Evolutionary conservation across 2,329 filamentous ascomycete genomes (phyloP), one percentile per base, ranked within the genome.

Genomic region (Daldinia sp.): DNA sequence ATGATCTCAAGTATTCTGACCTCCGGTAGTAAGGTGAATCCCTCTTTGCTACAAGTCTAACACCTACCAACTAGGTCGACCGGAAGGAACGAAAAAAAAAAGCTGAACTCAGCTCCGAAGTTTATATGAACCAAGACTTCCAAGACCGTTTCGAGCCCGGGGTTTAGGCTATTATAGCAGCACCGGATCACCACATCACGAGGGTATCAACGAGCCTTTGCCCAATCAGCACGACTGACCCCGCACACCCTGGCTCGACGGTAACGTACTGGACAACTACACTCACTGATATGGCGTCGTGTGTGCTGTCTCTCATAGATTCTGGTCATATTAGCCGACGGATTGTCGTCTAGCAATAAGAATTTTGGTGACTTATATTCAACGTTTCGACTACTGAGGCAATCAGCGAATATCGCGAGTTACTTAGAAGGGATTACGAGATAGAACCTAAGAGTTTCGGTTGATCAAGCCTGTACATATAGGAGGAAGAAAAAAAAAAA

Each of bases 81-180:
- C 13, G 21, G 21, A 45, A 8, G 21, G 6, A 21, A 13, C 1
- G 5, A 3, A 2, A 10, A 10, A 7, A 2, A 10, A 10, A 7
- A 9, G n/a, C 13, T 10, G 15, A 9, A 10, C 4, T 45, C 21
- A 15, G 21, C 21, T 10, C 39, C 13, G 6, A 27, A 27, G 11
- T 21, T 25, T 45, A 45, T 27, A 45, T 27, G 11, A 27, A 15
- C 23, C 39, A 45, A 48, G 45, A 48, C 27, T 52, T 43, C 56
- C 59, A 60, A 66, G 55, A 63, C 50, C 19, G 25, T 35, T 49
- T 13, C 9, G 29, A 54, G 23, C 39, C 25, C 30, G 8, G n/a
- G 48, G 32, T 67, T 67, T 67, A 67, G 64, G 57, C 64, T 67
- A 67, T 63, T 64, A 61, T 62, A 53, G 6, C 8, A 10, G 47